Base-by-base conservation (phyloP, 148 eudicot species). In the Silene conica region DNA sequence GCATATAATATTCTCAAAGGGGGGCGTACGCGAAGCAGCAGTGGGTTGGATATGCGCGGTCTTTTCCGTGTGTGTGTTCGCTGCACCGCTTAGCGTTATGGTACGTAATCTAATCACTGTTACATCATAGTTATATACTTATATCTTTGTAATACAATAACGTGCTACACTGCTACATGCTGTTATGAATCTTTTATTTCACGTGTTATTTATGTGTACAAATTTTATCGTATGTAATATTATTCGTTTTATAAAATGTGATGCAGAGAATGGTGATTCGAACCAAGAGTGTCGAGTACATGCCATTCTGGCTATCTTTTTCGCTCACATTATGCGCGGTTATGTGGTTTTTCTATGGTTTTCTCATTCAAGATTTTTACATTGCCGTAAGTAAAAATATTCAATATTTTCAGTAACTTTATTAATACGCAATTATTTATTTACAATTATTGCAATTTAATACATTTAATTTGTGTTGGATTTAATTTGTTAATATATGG, bases 21-120 rank as follows among this genome's bases (percentile, higher is more conserved):
- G 83, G 8, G 69, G 78, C 9, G 18, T 41, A 4, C 84, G 97
- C 5, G 82, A 85, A 41, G 23, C 61, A 3, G 74, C 80, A 43
- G 89, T 92, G n/a, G 95, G 97, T 19, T 92, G 95, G 97, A 89
- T 87, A 19, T 88, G 97, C 55, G 95, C 85, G 4, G 84, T 80
- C 21, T 92, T 92, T 74, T 88, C 96, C 3, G 85, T 88, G 31
- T 77, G 85, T 22, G 96, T 90, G 38, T 92, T 90, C 18, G 90
- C 86, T 4, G 88, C 97, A 63, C 97, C 96, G 63, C 90, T 90
- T 13, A 92, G 93, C 55, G 83, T 85, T 21, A 90, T 92, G 83
- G 96, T 92, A 87, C 22, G 57, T 71, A 4, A 18, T 20, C 25
- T 20, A 8, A 26, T 19, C 18, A 34, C 4, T 8, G 19, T 2